A percentile compares a stretch with the other conserved stretches of the same genome.
Evolutionary conservation across 2,329 filamentous ascomycete species (phyloP).

Genomic region (Knufia petricola): DNA sequence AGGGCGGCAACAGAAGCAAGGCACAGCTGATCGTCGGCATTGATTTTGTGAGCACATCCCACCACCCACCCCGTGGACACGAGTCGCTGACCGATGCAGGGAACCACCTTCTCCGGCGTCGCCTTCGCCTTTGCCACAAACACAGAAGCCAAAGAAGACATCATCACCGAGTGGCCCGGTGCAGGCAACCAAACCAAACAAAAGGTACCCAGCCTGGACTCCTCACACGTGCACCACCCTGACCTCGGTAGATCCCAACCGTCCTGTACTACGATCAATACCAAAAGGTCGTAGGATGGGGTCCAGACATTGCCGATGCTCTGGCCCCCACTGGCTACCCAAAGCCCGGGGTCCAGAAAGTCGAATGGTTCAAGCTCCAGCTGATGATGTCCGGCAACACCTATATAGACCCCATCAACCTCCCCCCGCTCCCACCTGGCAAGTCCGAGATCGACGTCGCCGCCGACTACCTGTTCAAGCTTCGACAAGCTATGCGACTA

Average conservation of each 20-base stretch:
- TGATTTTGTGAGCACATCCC: conserved; percentile 61
- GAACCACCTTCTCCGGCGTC: conserved; percentile 95
- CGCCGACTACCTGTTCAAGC: conserved; percentile 97
- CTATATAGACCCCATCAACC: conserved; percentile 97
- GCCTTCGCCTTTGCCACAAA: conserved; percentile 90
- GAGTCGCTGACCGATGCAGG: conserved; percentile 42
- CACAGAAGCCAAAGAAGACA: conserved; percentile 95
- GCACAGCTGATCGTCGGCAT: conserved; percentile 97
- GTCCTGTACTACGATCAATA: conserved; percentile 99
- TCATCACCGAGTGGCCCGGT: conserved; percentile 98
- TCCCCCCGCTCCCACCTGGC: conserved; percentile 89
- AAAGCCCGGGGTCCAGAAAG: conserved; percentile 95
- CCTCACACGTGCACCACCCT: neutral
- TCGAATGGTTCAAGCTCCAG: conserved; percentile 99
- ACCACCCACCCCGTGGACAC: neutral
- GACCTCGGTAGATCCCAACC: conserved; percentile 69
- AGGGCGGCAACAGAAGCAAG: conserved; percentile 81
- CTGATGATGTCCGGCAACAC: conserved; percentile 98
- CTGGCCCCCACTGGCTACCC: conserved; percentile 94
- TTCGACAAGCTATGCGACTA: conserved; percentile 91
- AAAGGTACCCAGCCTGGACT: conserved; percentile 55
- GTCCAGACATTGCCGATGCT: conserved; percentile 93
- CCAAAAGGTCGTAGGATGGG: conserved; percentile 99
- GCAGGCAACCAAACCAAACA: conserved; percentile 97
- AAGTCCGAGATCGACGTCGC: conserved; percentile 99